These are phyloP conservation scores for Hansenula lynferdii DNA, from an alignment of 1,139 yeast species.

Conservation along the genomic window DNA sequence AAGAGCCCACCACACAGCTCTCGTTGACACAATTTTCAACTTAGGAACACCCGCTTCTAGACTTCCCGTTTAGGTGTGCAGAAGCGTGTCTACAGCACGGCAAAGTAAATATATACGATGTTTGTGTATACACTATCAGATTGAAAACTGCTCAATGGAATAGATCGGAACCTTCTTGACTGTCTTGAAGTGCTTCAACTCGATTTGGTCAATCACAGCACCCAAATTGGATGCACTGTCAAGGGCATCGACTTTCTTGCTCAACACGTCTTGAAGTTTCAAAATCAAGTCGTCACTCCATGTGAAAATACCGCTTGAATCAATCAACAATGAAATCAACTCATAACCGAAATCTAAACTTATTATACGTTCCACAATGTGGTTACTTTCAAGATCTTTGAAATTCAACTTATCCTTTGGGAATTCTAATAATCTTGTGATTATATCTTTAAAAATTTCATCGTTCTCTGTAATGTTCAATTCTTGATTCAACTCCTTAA, in stretches of 20 bases:
- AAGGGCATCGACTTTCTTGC: constrained; percentile 44
- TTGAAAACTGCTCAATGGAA: constrained; percentile 42
- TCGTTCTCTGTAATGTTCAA: constrained; percentile 49
- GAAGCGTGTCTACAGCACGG: too few relatives aligned
- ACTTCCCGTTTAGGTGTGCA: too few relatives aligned
- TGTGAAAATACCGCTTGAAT: constrained; percentile 67
- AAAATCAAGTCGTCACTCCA: constrained; percentile 48
- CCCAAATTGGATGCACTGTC: constrained; percentile 48
- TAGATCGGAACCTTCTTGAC: constrained; percentile 43
- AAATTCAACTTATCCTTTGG: constrained; percentile 34
- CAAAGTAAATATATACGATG: too few relatives aligned
- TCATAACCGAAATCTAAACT: constrained; percentile 50
- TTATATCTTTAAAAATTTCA: constrained; percentile 64
- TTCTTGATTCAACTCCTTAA: constrained; percentile 58
- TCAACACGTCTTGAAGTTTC: constrained; percentile 40
- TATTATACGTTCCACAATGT: constrained; percentile 37
- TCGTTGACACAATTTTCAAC: too few relatives aligned
- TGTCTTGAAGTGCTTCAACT: constrained; percentile 26
- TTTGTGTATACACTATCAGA: neutral
- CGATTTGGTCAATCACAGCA: constrained; percentile 51
- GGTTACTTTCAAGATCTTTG: constrained; percentile 20
- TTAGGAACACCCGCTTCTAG: too few relatives aligned
- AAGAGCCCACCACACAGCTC: too few relatives aligned
- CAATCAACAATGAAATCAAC: constrained; percentile 58
- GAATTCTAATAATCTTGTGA: constrained; percentile 53